phyloP scores from a whole-genome alignment of 1,284 basidiomycete genomes.

The Ceratobasidium theobromae region DNA sequence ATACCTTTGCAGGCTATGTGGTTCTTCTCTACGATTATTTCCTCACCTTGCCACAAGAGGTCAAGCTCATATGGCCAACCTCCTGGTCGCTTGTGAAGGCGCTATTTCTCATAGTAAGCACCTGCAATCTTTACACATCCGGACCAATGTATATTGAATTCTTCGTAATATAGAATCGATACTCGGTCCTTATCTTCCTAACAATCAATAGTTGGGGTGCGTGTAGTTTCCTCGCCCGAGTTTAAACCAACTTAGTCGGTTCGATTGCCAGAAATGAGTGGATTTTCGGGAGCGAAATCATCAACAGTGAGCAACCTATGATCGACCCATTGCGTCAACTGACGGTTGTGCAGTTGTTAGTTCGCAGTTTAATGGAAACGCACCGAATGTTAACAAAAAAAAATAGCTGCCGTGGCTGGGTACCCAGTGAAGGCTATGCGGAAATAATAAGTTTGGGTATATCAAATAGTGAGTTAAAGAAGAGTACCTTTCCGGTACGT shows the following conservation, averaged over 20 bases:
- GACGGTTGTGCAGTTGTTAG: slow-evolving; percentile 5
- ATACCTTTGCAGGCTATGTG: slow-evolving; percentile 12
- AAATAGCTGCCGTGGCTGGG: slow-evolving; percentile 22
- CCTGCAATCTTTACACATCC: neutral
- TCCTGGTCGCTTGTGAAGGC: slow-evolving; percentile 22
- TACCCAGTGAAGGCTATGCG: slow-evolving; percentile 16
- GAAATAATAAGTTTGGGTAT: slow-evolving; percentile 28
- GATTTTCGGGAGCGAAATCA: neutral
- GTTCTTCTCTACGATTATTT: slow-evolving; percentile 30
- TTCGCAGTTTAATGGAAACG: neutral
- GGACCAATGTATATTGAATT: neutral
- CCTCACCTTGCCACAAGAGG: slow-evolving; percentile 29
- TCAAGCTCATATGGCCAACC: slow-evolving; percentile 28
- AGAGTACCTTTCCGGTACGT: neutral
- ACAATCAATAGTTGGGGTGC: slow-evolving; percentile 23
- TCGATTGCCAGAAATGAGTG: slow-evolving; percentile 1
- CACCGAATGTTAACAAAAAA: too few species aligned
- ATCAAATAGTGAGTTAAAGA: slow-evolving; percentile 20
- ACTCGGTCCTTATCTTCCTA: slow-evolving; percentile 7
- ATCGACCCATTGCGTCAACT: neutral
- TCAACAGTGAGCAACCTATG: slow-evolving; percentile 8
- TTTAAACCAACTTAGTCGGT: neutral
- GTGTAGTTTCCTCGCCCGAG: neutral
- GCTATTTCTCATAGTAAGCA: slow-evolving; percentile 19
- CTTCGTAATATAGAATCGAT: slow-evolving; percentile 5